Percentiles rank a stretch among this genome's conserved stretches.
These are phyloP conservation scores for Wallacemonas sp. DNA, from an alignment of 208 protist species.

Conservation along the genomic window DNA sequence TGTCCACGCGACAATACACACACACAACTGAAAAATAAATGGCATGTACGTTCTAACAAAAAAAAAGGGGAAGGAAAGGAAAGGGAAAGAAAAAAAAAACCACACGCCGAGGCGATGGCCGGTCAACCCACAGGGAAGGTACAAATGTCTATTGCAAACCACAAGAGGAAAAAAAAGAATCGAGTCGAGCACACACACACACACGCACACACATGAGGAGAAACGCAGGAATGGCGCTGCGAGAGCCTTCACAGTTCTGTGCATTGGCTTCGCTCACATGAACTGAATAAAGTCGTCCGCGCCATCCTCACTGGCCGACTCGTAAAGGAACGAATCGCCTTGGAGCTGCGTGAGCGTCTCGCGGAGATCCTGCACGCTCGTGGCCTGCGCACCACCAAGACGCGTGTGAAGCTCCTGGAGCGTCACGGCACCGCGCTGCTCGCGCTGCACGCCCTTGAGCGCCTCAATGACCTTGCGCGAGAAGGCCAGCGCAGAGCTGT, in stretches of 20 bases:
- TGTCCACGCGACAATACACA: background rate
- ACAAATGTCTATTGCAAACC: background rate
- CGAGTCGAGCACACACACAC: background rate
- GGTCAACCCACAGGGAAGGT: background rate
- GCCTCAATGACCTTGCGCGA: slow-evolving; percentile 46
- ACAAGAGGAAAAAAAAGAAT: background rate
- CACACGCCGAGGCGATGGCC: no score
- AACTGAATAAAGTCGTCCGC: slow-evolving; percentile 75
- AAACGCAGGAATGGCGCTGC: no score
- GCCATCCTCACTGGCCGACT: slow-evolving; percentile 46
- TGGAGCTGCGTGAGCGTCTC: slow-evolving; percentile 54
- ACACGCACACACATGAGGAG: background rate
- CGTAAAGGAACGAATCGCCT: slow-evolving; percentile 77
- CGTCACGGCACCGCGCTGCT: slow-evolving; percentile 51
- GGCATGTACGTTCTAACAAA: slow-evolving; percentile 4
- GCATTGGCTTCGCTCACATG: slow-evolving; percentile 51
- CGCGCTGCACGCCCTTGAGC: slow-evolving; percentile 63
- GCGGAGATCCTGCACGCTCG: slow-evolving; percentile 36
- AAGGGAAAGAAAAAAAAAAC: slow-evolving; percentile 11
- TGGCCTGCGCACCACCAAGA: slow-evolving; percentile 26
- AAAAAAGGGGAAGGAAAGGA: background rate
- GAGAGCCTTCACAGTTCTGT: no score
- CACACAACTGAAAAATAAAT: background rate
- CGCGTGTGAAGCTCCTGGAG: slow-evolving; percentile 59
- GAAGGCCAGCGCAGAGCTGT: slow-evolving; percentile 20